These are phyloP conservation scores for Tephrocybe sp. DNA, from an alignment of 768 basidiomycete species.

Conservation along the genomic window DNA sequence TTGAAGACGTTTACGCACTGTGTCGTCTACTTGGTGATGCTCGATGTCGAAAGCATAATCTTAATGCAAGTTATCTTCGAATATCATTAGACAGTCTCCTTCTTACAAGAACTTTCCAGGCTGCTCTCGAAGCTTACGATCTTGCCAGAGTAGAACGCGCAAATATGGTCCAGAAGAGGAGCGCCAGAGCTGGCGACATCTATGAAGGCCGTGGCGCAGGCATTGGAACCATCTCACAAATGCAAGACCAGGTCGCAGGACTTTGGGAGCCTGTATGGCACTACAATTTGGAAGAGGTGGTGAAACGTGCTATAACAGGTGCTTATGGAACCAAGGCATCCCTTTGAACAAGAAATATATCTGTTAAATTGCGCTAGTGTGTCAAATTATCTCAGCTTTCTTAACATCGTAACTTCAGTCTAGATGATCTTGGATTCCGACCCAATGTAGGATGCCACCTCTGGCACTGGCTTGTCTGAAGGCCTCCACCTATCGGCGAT, in stretches of 20 bases:
- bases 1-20: conserved; percentile 52
- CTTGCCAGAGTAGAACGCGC: conserved; percentile 42
- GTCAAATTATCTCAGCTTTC: too few relatives aligned
- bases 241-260: conserved; percentile 31
- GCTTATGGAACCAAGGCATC: conserved; percentile 8
- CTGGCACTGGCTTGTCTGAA: too few relatives aligned
- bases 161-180: conserved; percentile 44
- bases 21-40: conserved; percentile 43
- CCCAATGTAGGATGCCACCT: too few relatives aligned
- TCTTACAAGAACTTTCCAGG: conserved; percentile 24
- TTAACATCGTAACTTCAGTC: too few relatives aligned
- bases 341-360: too few relatives aligned
- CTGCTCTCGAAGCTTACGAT: conserved; percentile 44
- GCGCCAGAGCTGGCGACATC: conserved; percentile 37
- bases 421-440: too few relatives aligned
- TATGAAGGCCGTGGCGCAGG: conserved; percentile 39
- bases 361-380: too few relatives aligned
- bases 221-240: conserved; percentile 26
- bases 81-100: neutral
- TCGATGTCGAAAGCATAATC: conserved; percentile 31
- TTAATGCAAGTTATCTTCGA: conserved; percentile 31
- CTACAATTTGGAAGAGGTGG: conserved; percentile 41
- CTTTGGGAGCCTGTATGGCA: conserved; percentile 50
- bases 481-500: too few relatives aligned
- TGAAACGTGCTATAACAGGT: conserved; percentile 27